phyloP scores from a whole-genome alignment of 306 rosid genomes.

The Mucuna pruriens region DNA sequence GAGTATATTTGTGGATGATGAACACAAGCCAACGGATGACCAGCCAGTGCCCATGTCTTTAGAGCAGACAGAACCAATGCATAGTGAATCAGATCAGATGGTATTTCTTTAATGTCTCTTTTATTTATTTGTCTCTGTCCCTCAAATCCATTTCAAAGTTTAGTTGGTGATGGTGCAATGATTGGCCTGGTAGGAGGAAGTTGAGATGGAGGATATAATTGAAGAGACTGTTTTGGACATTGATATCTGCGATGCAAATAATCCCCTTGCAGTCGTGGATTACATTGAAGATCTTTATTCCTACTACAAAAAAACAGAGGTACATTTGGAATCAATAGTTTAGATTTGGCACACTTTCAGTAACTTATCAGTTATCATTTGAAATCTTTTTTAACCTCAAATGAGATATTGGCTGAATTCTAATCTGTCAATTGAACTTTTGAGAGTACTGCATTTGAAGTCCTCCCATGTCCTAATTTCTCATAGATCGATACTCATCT shows the following conservation, averaged over 20 bases:
- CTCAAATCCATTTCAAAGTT: constrained; percentile 7
- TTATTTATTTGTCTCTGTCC: background rate
- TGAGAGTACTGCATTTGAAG: background rate
- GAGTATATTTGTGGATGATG: constrained; percentile 78
- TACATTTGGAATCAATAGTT: constrained; percentile 34
- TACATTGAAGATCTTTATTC: constrained; percentile 78
- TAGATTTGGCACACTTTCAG: background rate
- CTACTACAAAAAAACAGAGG: constrained; percentile 81
- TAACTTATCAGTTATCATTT: background rate
- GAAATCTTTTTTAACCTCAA: background rate
- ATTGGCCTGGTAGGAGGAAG: constrained; percentile 63
- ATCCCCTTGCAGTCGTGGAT: constrained; percentile 84
- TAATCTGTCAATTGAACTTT: background rate
- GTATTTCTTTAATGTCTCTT: constrained; percentile 45
- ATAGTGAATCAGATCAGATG: constrained; percentile 61
- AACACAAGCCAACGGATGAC: constrained; percentile 56
- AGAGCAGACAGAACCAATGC: constrained; percentile 53
- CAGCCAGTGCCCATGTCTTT: constrained; percentile 91
- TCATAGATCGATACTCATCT: background rate
- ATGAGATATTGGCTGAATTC: background rate
- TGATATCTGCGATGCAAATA: constrained; percentile 63
- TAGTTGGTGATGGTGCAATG: constrained; percentile 3
- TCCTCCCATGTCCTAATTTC: background rate
- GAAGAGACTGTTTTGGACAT: constrained; percentile 76
- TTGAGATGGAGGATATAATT: constrained; percentile 90